Evolutionary conservation across 352 stramenopile genomes (phyloP).

Genomic region (Hyaloperonospora arabidopsidis): DNA sequence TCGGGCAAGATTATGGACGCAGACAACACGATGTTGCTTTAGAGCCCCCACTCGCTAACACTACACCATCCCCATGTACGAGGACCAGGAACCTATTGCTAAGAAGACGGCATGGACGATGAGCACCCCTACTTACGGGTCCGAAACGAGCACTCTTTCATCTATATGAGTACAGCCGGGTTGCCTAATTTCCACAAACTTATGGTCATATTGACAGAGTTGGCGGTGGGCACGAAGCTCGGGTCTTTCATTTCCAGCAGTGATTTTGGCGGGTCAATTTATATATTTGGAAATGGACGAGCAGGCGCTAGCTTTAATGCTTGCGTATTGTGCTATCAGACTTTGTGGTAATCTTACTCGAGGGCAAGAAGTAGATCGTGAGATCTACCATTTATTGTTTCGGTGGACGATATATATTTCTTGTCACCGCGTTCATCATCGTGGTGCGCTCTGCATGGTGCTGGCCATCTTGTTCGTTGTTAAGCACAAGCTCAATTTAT

Average conservation of each 20-base stretch:
- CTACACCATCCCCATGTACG: conserved; percentile 63
- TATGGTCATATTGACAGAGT: conserved; percentile 92
- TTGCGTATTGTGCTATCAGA: conserved; percentile 45
- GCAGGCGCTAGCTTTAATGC: conserved; percentile 5
- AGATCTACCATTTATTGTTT: conserved; percentile 94
- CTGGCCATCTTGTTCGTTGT: conserved; percentile 92
- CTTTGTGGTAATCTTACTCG: conserved; percentile 93
- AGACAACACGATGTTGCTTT: conserved; percentile 60
- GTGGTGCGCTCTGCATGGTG: conserved; percentile 90
- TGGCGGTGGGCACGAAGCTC: conserved; percentile 84
- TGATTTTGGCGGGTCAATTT: conserved; percentile 29
- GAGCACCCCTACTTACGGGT: conserved; percentile 72
- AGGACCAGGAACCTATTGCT: conserved; percentile 40
- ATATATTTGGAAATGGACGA: not conserved
- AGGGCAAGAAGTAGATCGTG: conserved; percentile 94
- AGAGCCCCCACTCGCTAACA: conserved; percentile 79
- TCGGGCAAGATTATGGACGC: conserved; percentile 24
- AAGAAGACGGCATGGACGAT: conserved; percentile 84
- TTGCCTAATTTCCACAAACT: conserved; percentile 99
- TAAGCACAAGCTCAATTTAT: conserved; percentile 92
- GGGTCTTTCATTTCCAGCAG: conserved; percentile 89
- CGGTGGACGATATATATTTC: conserved; percentile 93
- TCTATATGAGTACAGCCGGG: conserved; percentile 98
- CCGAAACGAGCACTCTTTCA: conserved; percentile 99
- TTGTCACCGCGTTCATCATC: conserved; percentile 93